Evolutionary conservation across 805 yeast species (phyloP), one percentile per base, ranked within the genome.

Genomic region (Yamadazyma sp.): DNA sequence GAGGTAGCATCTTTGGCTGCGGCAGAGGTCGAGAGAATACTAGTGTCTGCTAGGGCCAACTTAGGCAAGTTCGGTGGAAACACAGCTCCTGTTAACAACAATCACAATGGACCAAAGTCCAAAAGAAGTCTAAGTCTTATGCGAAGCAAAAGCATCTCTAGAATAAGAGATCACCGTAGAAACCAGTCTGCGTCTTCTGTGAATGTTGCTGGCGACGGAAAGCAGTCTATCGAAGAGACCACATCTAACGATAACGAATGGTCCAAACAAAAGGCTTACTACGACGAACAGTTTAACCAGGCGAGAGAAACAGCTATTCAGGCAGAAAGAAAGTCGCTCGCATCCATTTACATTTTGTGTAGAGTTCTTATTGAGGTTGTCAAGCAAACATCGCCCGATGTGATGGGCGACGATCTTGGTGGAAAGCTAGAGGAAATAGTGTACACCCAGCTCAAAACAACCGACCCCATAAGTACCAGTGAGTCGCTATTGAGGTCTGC

Each of bases 331-430:
- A 88, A 87, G 57, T 85, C 91, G 8, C 64, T 90, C 33, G 87
- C 93, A 3, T 82, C 93, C 41, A 89, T 93, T 13, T 93, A 80
- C 58, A 84, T 93, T 23, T 62, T 93, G 12, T 91, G 97, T 60
- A 75, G 99, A 29, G 98, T 90, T 0, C 70, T 93, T 36, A 85
- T 91, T 38, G 98, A 91, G 54, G 89, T 93, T 9, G 95, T 91
- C 13, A 80, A 82, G 48, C 97, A 91, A 55, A 80, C 95, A 1
- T 82, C 95, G 6, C 67, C 75, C n/a, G 81, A 78, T 8, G 73
- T 76, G 0, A 70, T 82, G 38, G 95, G 90, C 5, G 87, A 80
- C 34, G 95, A 86, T 42, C 67, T 91, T 25, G 83, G 85, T 13
- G 85, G 80, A 33, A 86, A 85, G 50, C 67, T 93, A 7, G 98